phyloP scores from a whole-genome alignment of 2,329 filamentous ascomycete genomes.

The Lojkania enalia region DNA sequence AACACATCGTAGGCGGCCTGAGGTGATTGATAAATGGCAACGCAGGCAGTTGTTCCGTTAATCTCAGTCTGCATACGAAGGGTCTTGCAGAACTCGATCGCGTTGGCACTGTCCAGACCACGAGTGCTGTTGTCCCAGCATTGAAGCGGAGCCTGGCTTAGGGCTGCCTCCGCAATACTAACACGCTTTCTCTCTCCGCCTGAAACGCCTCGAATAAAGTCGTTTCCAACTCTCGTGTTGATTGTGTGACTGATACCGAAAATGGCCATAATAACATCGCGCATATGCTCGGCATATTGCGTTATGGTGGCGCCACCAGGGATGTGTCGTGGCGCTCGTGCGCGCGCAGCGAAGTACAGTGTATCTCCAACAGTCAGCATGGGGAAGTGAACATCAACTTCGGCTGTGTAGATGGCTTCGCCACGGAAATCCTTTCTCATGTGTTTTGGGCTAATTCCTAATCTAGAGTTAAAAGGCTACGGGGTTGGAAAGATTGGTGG shows the following conservation, averaged over 20 bases:
- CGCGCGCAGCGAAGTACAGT: slow-evolving; percentile 73
- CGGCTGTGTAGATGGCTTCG: slow-evolving; percentile 84
- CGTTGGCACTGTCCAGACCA: slow-evolving; percentile 75
- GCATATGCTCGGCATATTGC: slow-evolving; percentile 64
- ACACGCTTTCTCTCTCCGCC: slow-evolving; percentile 81
- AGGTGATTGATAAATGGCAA: slow-evolving; percentile 75
- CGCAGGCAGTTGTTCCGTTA: slow-evolving; percentile 65
- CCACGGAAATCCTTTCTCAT: slow-evolving; percentile 80
- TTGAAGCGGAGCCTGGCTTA: slow-evolving; percentile 65
- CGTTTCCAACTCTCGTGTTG: slow-evolving; percentile 74
- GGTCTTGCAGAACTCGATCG: slow-evolving; percentile 74
- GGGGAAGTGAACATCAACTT: slow-evolving; percentile 81
- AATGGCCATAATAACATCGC: slow-evolving; percentile 75
- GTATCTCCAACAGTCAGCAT: slow-evolving; percentile 78
- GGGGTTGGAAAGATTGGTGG: not conserved
- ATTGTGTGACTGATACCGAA: slow-evolving; percentile 74
- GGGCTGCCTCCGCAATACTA: slow-evolving; percentile 75
- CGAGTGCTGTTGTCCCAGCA: slow-evolving; percentile 81
- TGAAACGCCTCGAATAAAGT: slow-evolving; percentile 73
- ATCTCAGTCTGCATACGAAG: slow-evolving; percentile 69
- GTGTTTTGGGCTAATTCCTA: slow-evolving; percentile 67
- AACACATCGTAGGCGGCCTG: slow-evolving; percentile 71
- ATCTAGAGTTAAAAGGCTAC: slow-evolving; percentile 5
- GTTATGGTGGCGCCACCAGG: slow-evolving; percentile 61
- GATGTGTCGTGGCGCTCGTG: slow-evolving; percentile 65